Evolutionary conservation across 441 rosid genomes (phyloP), one percentile per base, ranked within the genome.

Genomic region (Flueggea neowawraea): DNA sequence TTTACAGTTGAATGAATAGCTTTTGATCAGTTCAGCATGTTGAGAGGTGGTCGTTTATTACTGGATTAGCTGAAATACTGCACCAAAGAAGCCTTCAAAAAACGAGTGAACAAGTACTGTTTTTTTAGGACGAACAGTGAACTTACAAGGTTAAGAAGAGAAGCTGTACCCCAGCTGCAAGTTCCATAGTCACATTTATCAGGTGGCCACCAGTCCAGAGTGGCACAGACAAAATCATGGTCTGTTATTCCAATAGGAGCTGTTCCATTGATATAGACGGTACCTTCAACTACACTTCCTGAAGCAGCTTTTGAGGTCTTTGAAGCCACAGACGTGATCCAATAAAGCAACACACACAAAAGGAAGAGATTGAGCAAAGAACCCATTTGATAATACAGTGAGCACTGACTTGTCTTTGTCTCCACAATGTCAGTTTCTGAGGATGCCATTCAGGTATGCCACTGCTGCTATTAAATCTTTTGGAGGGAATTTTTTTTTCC

Each of bases 141-240:
- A 36, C 41, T 36, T 36, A 74, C 78, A 56, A 70, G 72, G 15
- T 66, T 70, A 33, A 74, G 75, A 12, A 74, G 14, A 60, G 75
- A 66, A 63, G 78, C 72, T 16, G 17, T 55, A 50, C 72, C 72
- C 78, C 78, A 74, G 52, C 75, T 70, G 41, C 75, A 74, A 50
- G 74, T 70, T 45, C 75, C 78, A 60, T 70, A 74, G 43, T 74
- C 75, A 63, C 78, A 74, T 63, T 74, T 70, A 2, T 70, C 75
- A 31, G 78, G 66, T 17, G 78, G 78, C 78, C 78, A 74, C 75
- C 78, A 74, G 16, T 74, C 78, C 49, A 74, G 55, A 59, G 89
- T 81, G 45, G 82, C 89, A 43, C 86, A 84, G 14, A 81, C 61
- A 69, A 76, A 84, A 72, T 77, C 74, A 3, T 65, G 33, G 36